These are phyloP conservation scores for Amanita inopinata DNA, from an alignment of 768 basidiomycete species.

Conservation along the genomic window DNA sequence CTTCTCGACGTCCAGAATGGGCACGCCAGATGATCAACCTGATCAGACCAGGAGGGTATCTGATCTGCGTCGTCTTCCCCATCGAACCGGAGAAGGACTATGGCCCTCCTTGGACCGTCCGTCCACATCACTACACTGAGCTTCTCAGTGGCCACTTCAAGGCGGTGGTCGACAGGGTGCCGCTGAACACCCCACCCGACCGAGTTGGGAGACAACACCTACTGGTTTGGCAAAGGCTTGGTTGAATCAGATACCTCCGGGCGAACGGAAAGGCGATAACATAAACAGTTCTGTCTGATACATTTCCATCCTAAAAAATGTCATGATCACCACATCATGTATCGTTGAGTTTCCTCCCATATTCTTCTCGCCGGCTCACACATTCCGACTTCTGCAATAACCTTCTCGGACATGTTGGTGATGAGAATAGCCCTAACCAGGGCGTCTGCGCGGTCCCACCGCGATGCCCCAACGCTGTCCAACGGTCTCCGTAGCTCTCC, in stretches of 20 bases:
- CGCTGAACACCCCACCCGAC: slow-evolving; percentile 27
- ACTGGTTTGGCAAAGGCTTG: slow-evolving; percentile 42
- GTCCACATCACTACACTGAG: slow-evolving; percentile 44
- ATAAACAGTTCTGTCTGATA: too few species aligned
- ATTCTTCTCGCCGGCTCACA: too few species aligned
- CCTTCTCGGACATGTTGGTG: too few species aligned
- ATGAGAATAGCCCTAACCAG: too few species aligned
- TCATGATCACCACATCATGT: too few species aligned
- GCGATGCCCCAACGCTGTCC: too few species aligned
- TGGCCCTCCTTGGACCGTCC: slow-evolving; percentile 58
- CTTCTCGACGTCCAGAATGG: slow-evolving; percentile 41
- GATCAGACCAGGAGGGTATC: slow-evolving; percentile 50
- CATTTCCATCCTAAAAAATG: too few species aligned
- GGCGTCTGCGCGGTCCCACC: too few species aligned
- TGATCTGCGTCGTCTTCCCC: slow-evolving; percentile 56
- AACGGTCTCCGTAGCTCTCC: too few species aligned
- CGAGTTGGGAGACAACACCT: slow-evolving; percentile 43
- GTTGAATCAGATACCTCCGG: background rate
- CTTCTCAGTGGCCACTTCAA: slow-evolving; percentile 40
- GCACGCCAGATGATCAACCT: slow-evolving; percentile 44
- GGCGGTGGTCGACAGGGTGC: slow-evolving; percentile 43
- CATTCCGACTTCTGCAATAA: too few species aligned
- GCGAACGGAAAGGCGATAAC: too few species aligned
- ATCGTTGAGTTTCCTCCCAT: too few species aligned
- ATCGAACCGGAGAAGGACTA: slow-evolving; percentile 31